Base-by-base conservation (phyloP, 169 alveolate genomes). In the Ichthyophthirius multifiliis region DNA sequence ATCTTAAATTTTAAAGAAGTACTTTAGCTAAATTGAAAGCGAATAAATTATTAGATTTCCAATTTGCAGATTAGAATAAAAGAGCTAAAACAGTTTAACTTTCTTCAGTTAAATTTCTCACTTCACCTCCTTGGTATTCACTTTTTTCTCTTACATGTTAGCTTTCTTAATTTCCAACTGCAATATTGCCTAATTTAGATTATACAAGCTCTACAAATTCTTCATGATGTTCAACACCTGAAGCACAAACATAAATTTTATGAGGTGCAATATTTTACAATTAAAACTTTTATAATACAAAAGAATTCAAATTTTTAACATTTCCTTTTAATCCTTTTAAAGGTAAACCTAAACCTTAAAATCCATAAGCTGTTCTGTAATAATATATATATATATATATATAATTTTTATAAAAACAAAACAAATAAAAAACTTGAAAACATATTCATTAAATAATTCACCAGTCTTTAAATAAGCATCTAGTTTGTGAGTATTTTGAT, bases 101-200 rank as follows among this genome's bases (percentile, higher is more conserved):
- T 32, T 82, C 75, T 63, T 89, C 94, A 39, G 92, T 86, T 82
- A 90, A 83, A 41, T 83, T 89, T 86, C 94, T 85, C 35, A 75
- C 83, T 63, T 89, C 94, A 31, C 94, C 94, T 47, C 94, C 94
- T 18, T 83, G 78, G 81, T 89, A 89, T 74, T 85, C 85, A 12
- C 92, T 43, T 12, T 55, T 37, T n/a, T 67, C 65, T 80, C 92
- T 83, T 74, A 67, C 27, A 71, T 75, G 74, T 13, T 30, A 47
- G 37, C 79, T 86, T 45, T 82, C 86, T 27, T 62, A 47, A 37
- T 67, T 62, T 18, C 64, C 37, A 37, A 89, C 88, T 41, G 87
- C 89, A 75, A 89, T 64, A 16, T 78, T 86, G 47, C 89, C 86
- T 4, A 89, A 84, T 39, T 89, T 86, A 43, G 86, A 88, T 76